Base-by-base conservation (phyloP, 345 rosid genomes). In the Geranium brycei region DNA sequence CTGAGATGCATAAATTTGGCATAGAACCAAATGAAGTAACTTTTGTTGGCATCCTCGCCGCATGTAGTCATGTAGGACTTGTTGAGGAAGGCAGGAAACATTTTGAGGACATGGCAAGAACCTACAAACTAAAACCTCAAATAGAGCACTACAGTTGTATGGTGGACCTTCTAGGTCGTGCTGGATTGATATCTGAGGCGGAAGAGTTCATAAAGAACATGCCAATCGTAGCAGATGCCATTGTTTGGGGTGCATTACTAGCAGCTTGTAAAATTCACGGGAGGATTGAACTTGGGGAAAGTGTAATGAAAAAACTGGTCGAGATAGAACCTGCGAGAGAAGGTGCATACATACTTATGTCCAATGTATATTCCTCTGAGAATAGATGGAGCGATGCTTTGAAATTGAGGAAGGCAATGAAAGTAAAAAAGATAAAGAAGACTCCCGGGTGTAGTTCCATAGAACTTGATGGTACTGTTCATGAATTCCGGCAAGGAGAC, bases 141-240 rank as follows among this genome's bases (percentile, higher is more conserved):
- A 66, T 63, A 15, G 86, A 81, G 70, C 89, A 81, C 63, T 84
- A 78, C 19, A 80, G 78, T 19, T 84, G 86, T 65, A 75, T 80
- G 79, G 89, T 81, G 31, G 89, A 84, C 64, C 89, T 84, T 8
- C 65, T 79, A 38, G 84, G 84, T 30, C 84, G 86, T 31, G 81
- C 84, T 61, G 86, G 89, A 51, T 61, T 72, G 28, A 62, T 81
- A 4, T 31, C 60, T 10, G 76, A 79, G 32, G 82, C 84, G 6
- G 70, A 69, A 56, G 80, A 72, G 64, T 69, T 80, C 58, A 69
- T 81, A 65, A 65, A 68, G 40, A 69, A 69, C 17, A 84, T 81
- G 84, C 84, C 86, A 17, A 69, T 73, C 4, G 60, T 64, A 58
- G 84, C 84, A 1, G 84, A 78, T 71, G 77, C 81, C 68, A 67